These are phyloP conservation scores for Cryphonectria parasitica DNA, from an alignment of 2,329 filamentous ascomycete species.

Conservation along the genomic window DNA sequence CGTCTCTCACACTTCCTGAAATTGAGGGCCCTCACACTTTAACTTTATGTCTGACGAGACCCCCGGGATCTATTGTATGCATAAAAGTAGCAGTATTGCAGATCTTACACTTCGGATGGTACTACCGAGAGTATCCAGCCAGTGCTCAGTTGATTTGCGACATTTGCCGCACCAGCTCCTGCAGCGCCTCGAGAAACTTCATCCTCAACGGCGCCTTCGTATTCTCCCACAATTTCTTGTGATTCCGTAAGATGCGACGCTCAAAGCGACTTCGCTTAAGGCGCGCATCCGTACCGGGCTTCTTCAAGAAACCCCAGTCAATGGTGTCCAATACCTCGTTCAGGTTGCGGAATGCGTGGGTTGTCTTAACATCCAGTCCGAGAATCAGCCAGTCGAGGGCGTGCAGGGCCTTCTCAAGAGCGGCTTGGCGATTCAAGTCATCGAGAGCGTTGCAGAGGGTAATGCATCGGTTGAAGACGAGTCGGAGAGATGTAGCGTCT, in stretches of 20 bases:
- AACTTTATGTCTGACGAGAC: neutral
- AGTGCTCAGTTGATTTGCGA: neutral
- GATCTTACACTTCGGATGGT: neutral
- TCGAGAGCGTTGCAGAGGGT: constrained; percentile 25
- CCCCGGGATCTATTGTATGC: neutral
- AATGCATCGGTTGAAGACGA: constrained; percentile 7
- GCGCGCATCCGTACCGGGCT: neutral
- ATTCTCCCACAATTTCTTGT: constrained; percentile 1
- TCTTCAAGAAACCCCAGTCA: neutral
- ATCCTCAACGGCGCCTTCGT: constrained; percentile 11
- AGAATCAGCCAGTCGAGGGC: constrained; percentile 22
- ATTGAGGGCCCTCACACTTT: neutral
- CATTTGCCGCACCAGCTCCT: constrained; percentile 8
- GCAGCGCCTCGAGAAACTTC: constrained; percentile 8
- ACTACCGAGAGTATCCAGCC: neutral
- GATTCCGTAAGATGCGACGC: neutral
- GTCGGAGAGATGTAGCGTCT: constrained; percentile 8
- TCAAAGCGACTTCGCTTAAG: constrained; percentile 3
- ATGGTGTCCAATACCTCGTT: constrained; percentile 11
- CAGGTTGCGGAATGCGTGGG: constrained; percentile 13
- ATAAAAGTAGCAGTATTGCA: neutral
- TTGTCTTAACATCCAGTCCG: constrained; percentile 19
- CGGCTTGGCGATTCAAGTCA: constrained; percentile 7
- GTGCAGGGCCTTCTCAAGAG: constrained; percentile 5
- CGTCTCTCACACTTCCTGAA: too few species aligned